Conservation (phyloP, 345 rosid species). For the thale cress (Arabidopsis thaliana) region DNA sequence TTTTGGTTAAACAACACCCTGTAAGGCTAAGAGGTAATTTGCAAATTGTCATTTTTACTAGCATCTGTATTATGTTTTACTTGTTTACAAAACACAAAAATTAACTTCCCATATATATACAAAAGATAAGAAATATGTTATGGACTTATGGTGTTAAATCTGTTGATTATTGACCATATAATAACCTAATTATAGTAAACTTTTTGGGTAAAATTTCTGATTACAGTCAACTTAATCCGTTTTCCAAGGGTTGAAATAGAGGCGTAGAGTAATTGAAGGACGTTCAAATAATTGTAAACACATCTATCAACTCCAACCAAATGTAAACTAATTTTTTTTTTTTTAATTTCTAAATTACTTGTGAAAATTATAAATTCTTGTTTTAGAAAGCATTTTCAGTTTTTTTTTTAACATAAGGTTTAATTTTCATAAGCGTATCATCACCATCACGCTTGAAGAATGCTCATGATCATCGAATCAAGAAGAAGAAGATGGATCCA, state of each 20-base stretch:
- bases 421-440: neutral
- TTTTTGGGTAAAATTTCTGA: neutral
- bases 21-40: too few species aligned
- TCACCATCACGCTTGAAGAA: constrained; percentile 34
- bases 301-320: constrained; percentile 31
- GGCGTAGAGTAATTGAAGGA: constrained; percentile 42
- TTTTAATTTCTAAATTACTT: neutral
- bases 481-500: constrained; percentile 46
- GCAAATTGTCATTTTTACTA: neutral
- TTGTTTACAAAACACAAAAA: neutral
- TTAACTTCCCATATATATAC: neutral
- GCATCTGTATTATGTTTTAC: neutral
- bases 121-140: neutral
- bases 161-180: neutral
- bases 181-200: neutral
- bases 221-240: constrained; percentile 32
- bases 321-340: constrained; percentile 6
- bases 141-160: neutral
- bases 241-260: constrained; percentile 27
- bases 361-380: constrained; percentile 26
- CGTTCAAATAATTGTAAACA: constrained; percentile 20
- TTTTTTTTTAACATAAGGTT: constrained; percentile 12
- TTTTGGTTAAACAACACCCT: neutral
- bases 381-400: constrained; percentile 24
- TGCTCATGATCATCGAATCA: constrained; percentile 43